Conservation (phyloP, 257 asterid species). For the Solanum raphanifolium region DNA sequence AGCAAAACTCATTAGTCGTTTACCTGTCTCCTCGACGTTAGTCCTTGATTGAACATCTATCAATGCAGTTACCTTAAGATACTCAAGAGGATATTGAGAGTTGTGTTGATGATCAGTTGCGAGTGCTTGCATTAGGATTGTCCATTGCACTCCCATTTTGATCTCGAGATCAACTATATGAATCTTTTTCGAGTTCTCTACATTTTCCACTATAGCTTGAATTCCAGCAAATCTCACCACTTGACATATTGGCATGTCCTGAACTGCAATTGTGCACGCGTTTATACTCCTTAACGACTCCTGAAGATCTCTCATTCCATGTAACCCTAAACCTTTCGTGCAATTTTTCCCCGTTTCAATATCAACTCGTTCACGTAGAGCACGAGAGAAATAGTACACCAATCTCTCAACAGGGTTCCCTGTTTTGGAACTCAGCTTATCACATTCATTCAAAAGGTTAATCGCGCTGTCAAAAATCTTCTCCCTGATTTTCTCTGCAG, state of each 20-base stretch:
- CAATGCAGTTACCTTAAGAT: slow-evolving; percentile 46
- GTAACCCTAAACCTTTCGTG: not conserved
- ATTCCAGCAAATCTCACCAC: slow-evolving; percentile 38
- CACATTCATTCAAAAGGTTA: slow-evolving; percentile 12
- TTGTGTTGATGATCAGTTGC: slow-evolving; percentile 11
- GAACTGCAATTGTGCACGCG: slow-evolving; percentile 12
- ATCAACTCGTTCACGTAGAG: slow-evolving; percentile 19
- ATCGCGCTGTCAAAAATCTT: slow-evolving; percentile 20
- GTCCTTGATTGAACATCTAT: slow-evolving; percentile 14
- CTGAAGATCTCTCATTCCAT: not conserved
- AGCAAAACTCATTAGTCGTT: slow-evolving; percentile 36
- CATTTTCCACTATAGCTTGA: slow-evolving; percentile 43
- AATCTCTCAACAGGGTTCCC: slow-evolving; percentile 26
- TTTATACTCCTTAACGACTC: not conserved
- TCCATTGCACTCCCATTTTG: slow-evolving; percentile 37
- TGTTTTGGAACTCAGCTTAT: slow-evolving; percentile 6
- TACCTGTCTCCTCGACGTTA: slow-evolving; percentile 40
- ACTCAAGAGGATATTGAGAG: slow-evolving; percentile 12
- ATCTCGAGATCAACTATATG: slow-evolving; percentile 49
- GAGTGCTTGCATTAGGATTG: slow-evolving; percentile 58
- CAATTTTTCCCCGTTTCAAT: not conserved
- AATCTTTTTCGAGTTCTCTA: slow-evolving; percentile 27
- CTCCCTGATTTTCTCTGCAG: slow-evolving; percentile 38
- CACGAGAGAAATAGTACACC: slow-evolving; percentile 17
- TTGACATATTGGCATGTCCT: slow-evolving; percentile 30